Percentiles rank a stretch among this genome's conserved stretches.
These are phyloP conservation scores for Elongisporangium anandrum DNA, from an alignment of 352 stramenopile species.

Conservation along the genomic window DNA sequence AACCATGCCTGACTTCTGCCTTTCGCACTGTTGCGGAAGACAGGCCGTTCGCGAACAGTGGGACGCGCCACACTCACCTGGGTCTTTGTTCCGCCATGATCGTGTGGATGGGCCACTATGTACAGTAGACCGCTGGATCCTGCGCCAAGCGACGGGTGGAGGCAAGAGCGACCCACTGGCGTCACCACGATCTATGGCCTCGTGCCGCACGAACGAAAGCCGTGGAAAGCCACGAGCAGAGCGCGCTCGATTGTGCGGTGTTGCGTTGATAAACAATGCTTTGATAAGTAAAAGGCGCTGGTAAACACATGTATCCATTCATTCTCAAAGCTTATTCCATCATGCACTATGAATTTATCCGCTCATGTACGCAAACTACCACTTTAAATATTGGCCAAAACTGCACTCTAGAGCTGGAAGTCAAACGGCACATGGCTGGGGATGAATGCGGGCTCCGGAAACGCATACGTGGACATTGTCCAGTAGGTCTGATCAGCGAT, in stretches of 20 bases:
- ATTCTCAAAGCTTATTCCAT: neutral
- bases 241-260: too few relatives aligned
- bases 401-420: neutral
- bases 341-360: neutral
- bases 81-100: neutral
- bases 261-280: too few relatives aligned
- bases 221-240: too few relatives aligned
- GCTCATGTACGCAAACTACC: neutral
- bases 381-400: neutral
- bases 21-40: neutral
- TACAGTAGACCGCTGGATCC: neutral
- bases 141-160: neutral
- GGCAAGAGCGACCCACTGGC: neutral
- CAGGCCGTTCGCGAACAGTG: neutral
- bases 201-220: neutral
- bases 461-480: neutral
- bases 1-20: neutral
- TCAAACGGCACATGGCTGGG: neutral
- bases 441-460: neutral
- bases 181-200: neutral
- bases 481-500: neutral
- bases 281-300: too few relatives aligned
- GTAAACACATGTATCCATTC: too few relatives aligned
- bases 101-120: neutral
- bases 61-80: neutral